These are phyloP conservation scores for Croton laevigatus DNA, from an alignment of 441 rosid genomes.

Conservation along the genomic window DNA sequence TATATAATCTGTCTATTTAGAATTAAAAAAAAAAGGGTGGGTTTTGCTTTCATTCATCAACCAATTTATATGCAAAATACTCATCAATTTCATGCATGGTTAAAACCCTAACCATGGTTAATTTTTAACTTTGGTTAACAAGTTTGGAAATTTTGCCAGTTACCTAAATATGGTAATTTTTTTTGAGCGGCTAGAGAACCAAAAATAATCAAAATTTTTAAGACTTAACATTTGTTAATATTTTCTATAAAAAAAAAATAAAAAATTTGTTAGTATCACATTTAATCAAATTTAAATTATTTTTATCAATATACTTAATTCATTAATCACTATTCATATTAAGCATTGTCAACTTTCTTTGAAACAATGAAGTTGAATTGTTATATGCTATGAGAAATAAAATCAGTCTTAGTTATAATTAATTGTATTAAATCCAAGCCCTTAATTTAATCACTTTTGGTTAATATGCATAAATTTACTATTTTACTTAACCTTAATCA, in stretches of 20 bases:
- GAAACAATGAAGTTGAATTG: background rate
- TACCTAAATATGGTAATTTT: constrained; percentile 20
- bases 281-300: background rate
- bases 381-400: background rate
- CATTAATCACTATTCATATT: background rate
- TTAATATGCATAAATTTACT: background rate
- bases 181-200: background rate
- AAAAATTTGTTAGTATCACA: background rate
- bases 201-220: background rate
- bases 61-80: constrained; percentile 15
- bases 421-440: constrained; percentile 3
- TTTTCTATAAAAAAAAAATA: too few species aligned
- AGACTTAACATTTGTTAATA: background rate
- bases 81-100: constrained; percentile 13
- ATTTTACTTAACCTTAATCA: background rate
- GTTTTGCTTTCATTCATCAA: constrained; percentile 9
- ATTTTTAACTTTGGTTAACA: constrained; percentile 24
- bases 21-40: background rate
- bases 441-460: background rate
- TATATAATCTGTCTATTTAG: background rate
- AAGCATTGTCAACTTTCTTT: background rate
- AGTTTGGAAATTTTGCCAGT: background rate
- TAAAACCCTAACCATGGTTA: constrained; percentile 32
- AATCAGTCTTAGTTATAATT: background rate
- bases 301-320: background rate